Conservation (phyloP, 2,329 filamentous ascomycete genomes). For the Epichloe bromicola region DNA sequence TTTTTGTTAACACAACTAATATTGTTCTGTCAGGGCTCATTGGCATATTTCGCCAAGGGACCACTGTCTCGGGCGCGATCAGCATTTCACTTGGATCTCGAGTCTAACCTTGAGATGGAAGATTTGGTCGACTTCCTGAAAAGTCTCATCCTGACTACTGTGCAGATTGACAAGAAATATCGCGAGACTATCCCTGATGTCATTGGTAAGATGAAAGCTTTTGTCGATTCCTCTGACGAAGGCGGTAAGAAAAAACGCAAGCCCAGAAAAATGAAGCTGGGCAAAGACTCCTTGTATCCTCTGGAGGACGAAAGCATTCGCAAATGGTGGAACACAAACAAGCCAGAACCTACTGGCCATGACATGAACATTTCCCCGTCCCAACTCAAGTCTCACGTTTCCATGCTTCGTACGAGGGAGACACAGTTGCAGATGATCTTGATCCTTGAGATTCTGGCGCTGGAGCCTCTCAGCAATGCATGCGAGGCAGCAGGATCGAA, state of each 20-base stretch:
- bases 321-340: slow-evolving; percentile 56
- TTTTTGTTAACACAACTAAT: slow-evolving; percentile 10
- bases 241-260: slow-evolving; percentile 35
- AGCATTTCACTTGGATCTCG: slow-evolving; percentile 51
- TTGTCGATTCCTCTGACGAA: slow-evolving; percentile 42
- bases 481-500: slow-evolving; percentile 31
- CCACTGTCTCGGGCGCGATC: slow-evolving; percentile 63
- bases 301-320: slow-evolving; percentile 51
- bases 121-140: slow-evolving; percentile 59
- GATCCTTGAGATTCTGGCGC: slow-evolving; percentile 61
- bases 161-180: slow-evolving; percentile 67
- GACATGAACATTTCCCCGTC: slow-evolving; percentile 34
- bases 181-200: slow-evolving; percentile 54
- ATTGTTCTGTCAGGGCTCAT: slow-evolving; percentile 43
- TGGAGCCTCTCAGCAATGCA: slow-evolving; percentile 41
- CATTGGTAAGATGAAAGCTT: slow-evolving; percentile 42
- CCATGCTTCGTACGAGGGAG: slow-evolving; percentile 57
- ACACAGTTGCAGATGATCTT: slow-evolving; percentile 72
- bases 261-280: slow-evolving; percentile 51
- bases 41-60: slow-evolving; percentile 76
- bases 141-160: slow-evolving; percentile 50
- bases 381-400: slow-evolving; percentile 48
- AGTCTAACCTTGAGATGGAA: slow-evolving; percentile 44
- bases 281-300: slow-evolving; percentile 56
- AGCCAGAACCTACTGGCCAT: slow-evolving; percentile 36